Evolutionary conservation across 2,329 filamentous ascomycete genomes (phyloP).

Genomic region (Coniochaeta sp.): DNA sequence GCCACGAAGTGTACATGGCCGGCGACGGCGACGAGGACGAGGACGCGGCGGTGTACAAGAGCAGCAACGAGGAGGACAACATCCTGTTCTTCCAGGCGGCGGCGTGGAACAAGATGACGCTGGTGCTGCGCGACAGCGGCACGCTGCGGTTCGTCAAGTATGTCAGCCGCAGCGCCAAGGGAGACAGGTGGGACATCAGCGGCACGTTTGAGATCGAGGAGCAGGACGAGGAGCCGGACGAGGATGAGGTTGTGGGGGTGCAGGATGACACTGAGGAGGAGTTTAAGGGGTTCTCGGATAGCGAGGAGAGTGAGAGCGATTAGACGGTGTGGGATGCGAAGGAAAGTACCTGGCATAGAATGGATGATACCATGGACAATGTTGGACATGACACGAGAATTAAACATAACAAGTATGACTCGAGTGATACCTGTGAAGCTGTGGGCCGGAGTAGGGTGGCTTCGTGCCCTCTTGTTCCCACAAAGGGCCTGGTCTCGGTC

Average conservation of each 20-base stretch:
- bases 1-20: constrained; percentile 90
- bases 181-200: constrained; percentile 88
- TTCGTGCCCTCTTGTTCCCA: not conserved
- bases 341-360: not conserved
- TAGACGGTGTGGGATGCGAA: not conserved
- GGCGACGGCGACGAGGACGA: constrained; percentile 64
- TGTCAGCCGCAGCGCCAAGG: constrained; percentile 71
- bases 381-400: not conserved
- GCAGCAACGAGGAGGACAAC: constrained; percentile 67
- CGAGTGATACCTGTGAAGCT: not conserved
- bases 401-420: not conserved
- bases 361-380: not conserved
- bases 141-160: constrained; percentile 95
- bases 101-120: constrained; percentile 82
- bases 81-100: constrained; percentile 57
- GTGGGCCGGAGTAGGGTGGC: not conserved
- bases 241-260: constrained; percentile 22
- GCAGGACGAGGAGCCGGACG: constrained; percentile 33
- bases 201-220: constrained; percentile 68
- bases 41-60: constrained; percentile 78
- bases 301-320: constrained; percentile 26
- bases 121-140: constrained; percentile 82
- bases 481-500: not conserved
- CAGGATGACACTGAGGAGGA: constrained; percentile 41
- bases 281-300: constrained; percentile 49